A percentile compares a stretch with the other conserved stretches of the same genome.
Conservation (phyloP, 208 protist species). For the Leptomonas pyrrhocoris region DNA sequence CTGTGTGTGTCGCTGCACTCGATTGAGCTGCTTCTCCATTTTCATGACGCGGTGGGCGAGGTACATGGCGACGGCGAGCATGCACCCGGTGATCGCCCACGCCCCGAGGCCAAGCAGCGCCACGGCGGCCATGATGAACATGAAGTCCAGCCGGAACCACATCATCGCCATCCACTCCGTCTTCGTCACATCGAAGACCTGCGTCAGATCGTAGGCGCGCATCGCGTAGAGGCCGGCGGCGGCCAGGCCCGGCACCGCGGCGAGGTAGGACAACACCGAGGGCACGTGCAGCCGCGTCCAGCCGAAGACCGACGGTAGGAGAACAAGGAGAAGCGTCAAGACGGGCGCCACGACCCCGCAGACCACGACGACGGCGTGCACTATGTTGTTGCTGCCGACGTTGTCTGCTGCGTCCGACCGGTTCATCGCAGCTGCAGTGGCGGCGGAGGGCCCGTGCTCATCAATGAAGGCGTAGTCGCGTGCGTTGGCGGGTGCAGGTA, state of each 20-base stretch:
- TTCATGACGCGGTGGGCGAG: constrained; percentile 74
- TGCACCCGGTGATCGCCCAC: constrained; percentile 58
- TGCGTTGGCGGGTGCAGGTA: constrained; percentile 9
- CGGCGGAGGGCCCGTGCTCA: constrained; percentile 1
- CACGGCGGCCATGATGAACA: constrained; percentile 67
- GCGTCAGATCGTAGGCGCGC: constrained; percentile 39
- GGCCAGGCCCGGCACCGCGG: constrained; percentile 50
- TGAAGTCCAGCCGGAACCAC: constrained; percentile 86
- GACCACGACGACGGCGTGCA: constrained; percentile 67
- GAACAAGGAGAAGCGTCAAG: constrained; percentile 40
- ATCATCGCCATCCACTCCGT: constrained; percentile 80
- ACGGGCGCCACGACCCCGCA: constrained; percentile 54
- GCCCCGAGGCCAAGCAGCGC: constrained; percentile 59
- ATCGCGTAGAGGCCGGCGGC: constrained; percentile 49
- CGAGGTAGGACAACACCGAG: constrained; percentile 43
- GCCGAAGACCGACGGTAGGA: constrained; percentile 43
- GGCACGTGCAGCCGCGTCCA: constrained; percentile 61
- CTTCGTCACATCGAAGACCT: constrained; percentile 54
- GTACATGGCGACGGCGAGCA: constrained; percentile 60
- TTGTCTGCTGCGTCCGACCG: background rate
- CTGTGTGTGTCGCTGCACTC: constrained; percentile 60
- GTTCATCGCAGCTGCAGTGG: background rate
- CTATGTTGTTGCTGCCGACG: constrained; percentile 25
- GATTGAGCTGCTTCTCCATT: constrained; percentile 70
- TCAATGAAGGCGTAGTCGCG: constrained; percentile 22